Conservation (phyloP, 306 rosid species). For the Lathyrus sativus region DNA sequence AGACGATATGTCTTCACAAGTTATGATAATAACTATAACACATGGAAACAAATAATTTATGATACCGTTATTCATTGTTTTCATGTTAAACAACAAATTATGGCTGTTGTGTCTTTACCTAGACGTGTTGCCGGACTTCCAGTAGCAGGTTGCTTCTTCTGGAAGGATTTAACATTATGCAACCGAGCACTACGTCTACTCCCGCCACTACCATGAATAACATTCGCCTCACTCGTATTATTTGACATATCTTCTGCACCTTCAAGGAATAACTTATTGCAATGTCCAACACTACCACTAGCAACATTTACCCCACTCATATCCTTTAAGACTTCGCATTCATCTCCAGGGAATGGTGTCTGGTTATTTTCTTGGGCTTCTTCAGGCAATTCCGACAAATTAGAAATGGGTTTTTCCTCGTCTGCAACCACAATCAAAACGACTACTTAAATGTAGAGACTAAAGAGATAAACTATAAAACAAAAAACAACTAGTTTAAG, state of each 20-base stretch:
- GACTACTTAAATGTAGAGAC: background rate
- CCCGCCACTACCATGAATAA: conserved; percentile 1
- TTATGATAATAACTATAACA: too few relatives aligned
- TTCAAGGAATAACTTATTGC: background rate
- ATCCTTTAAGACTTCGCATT: conserved; percentile 8
- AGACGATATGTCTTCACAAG: background rate
- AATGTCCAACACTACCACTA: background rate
- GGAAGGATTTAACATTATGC: conserved; percentile 1
- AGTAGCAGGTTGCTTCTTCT: conserved; percentile 34
- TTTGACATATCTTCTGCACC: background rate
- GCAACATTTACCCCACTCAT: conserved; percentile 25
- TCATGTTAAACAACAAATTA: too few relatives aligned
- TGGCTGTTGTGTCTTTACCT: conserved; percentile 15
- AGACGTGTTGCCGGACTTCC: conserved; percentile 30
- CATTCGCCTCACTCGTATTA: conserved; percentile 24
- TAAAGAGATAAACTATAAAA: background rate
- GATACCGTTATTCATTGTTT: too few relatives aligned
- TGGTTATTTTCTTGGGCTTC: background rate
- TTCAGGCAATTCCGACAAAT: conserved; percentile 9
- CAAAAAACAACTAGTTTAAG: background rate
- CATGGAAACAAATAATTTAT: too few relatives aligned
- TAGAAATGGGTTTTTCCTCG: conserved; percentile 5
- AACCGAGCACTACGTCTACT: conserved; percentile 30
- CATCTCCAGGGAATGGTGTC: background rate
- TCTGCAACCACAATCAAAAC: conserved; percentile 17